Percentiles rank a stretch among this genome's conserved stretches.
Conservation (phyloP, 164 flowering plant species). For the Magnolia sinica region DNA sequence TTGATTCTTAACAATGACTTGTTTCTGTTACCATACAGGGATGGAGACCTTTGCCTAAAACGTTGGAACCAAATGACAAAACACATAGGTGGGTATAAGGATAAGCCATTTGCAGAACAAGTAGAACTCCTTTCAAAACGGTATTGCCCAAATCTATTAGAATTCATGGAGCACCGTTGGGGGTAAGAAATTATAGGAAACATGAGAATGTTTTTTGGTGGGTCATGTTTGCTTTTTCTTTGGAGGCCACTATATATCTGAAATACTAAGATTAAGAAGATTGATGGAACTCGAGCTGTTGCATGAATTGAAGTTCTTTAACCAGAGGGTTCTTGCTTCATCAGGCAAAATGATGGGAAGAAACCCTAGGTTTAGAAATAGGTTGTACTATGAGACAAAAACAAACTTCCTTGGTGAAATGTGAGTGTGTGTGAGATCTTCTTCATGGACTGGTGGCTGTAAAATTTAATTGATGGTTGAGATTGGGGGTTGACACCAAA, state of each 20-base stretch:
- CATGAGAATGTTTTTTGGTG: no score
- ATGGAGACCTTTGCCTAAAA: constrained; percentile 45
- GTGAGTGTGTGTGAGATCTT: no score
- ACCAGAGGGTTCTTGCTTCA: no score
- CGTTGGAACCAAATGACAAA: constrained; percentile 63
- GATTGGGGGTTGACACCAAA: no score
- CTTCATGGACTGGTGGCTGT: no score
- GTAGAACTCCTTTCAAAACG: constrained; percentile 46
- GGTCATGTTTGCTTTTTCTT: neutral
- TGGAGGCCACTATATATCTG: neutral
- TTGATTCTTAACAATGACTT: neutral
- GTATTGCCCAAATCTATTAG: constrained; percentile 42
- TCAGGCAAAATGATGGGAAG: no score
- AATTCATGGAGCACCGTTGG: constrained; percentile 13
- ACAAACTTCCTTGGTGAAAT: no score
- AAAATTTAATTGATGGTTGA: no score
- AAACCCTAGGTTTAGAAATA: no score
- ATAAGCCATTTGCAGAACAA: constrained; percentile 54
- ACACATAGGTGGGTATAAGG: constrained; percentile 43
- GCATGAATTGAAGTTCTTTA: no score
- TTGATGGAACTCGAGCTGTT: neutral
- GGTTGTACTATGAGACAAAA: no score
- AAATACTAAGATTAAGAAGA: neutral
- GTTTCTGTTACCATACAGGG: constrained; percentile 10
- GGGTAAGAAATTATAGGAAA: no score